Conservation (phyloP, 768 basidiomycete genomes). For the Tephrocybe sp. region DNA sequence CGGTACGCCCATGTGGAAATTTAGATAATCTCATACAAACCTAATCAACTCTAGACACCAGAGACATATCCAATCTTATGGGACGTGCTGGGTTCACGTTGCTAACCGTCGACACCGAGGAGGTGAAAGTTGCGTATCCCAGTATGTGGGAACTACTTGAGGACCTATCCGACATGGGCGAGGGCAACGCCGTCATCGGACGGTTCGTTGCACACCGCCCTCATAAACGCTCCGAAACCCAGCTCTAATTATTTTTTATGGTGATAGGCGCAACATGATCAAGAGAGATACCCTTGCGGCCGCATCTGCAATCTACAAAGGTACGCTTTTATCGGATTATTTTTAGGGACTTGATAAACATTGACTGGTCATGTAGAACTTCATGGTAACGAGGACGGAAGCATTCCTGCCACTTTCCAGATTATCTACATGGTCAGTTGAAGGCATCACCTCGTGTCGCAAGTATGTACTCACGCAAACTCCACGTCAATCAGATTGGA, state of each 20-base stretch:
- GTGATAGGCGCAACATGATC: conserved; percentile 58
- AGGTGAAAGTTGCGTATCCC: conserved; percentile 87
- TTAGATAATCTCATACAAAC: neutral
- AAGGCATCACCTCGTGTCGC: neutral
- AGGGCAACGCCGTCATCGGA: conserved; percentile 88
- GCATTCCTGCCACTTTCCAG: conserved; percentile 93
- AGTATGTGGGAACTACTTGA: conserved; percentile 95
- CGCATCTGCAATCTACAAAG: conserved; percentile 92
- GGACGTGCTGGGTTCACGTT: conserved; percentile 91
- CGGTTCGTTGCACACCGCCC: conserved; percentile 45
- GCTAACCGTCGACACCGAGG: conserved; percentile 94
- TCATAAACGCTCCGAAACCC: neutral
- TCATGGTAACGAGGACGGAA: conserved; percentile 81
- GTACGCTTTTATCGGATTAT: conserved; percentile 34
- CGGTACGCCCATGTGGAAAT: conserved; percentile 48
- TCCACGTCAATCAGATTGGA: conserved; percentile 34
- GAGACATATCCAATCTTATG: conserved; percentile 90
- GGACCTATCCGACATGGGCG: conserved; percentile 96
- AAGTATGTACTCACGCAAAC: neutral
- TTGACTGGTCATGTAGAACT: conserved; percentile 51
- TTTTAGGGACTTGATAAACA: neutral
- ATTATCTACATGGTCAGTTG: conserved; percentile 86
- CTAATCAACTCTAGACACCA: conserved; percentile 61
- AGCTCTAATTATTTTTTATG: neutral
- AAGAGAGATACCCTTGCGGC: conserved; percentile 88